Conservation (phyloP, 2,329 filamentous ascomycete genomes). For the Aureobasidium melanogenum region DNA sequence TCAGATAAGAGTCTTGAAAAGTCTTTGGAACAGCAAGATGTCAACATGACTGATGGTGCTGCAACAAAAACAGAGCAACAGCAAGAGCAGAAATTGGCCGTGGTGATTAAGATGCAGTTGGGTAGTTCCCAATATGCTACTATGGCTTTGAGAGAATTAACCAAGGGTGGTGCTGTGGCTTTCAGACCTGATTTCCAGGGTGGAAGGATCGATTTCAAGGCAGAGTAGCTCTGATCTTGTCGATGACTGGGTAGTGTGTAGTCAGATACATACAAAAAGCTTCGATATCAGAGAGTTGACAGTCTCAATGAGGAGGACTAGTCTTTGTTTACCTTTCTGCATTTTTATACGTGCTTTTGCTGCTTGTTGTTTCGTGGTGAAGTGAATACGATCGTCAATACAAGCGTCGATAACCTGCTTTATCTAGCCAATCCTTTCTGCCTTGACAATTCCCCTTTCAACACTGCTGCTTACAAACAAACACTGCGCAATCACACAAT, state of each 20-base stretch:
- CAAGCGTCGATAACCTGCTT: too few species aligned
- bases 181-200: slow-evolving; percentile 53
- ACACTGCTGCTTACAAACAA: too few species aligned
- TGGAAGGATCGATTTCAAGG: neutral
- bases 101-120: slow-evolving; percentile 66
- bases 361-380: too few species aligned
- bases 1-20: slow-evolving; percentile 15
- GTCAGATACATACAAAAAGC: neutral
- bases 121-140: slow-evolving; percentile 77
- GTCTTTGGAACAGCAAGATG: neutral
- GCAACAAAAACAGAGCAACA: slow-evolving; percentile 16
- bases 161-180: slow-evolving; percentile 55
- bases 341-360: too few species aligned
- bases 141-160: slow-evolving; percentile 71
- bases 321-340: too few species aligned
- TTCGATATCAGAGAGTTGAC: too few species aligned
- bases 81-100: slow-evolving; percentile 46
- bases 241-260: neutral
- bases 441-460: too few species aligned
- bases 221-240: too few species aligned
- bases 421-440: too few species aligned
- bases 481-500: too few species aligned
- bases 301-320: too few species aligned
- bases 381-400: too few species aligned
- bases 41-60: slow-evolving; percentile 7